Percentiles rank a stretch among this genome's conserved stretches.
Evolutionary conservation across 495 filamentous ascomycete genomes (phyloP).

Genomic region (Penicillium flavigenum): DNA sequence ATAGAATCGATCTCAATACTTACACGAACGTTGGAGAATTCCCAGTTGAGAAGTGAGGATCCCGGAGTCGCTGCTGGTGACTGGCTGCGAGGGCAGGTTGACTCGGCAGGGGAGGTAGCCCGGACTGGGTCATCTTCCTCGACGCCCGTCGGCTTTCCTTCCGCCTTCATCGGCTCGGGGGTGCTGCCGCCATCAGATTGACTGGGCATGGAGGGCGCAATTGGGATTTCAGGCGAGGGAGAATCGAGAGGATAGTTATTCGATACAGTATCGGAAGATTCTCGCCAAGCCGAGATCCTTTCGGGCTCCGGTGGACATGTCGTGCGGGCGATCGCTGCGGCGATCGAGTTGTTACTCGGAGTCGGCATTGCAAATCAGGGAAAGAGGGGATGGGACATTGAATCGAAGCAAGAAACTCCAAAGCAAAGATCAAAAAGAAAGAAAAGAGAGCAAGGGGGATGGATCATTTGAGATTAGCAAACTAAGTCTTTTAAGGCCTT

Average conservation of each 20-base stretch:
- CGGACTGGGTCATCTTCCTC: slow-evolving; percentile 42
- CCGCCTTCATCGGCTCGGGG: slow-evolving; percentile 32
- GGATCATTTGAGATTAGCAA: slow-evolving; percentile 18
- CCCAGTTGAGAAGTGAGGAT: slow-evolving; percentile 56
- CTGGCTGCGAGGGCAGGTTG: slow-evolving; percentile 29
- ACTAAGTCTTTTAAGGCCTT: slow-evolving; percentile 18
- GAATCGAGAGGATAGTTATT: slow-evolving; percentile 30
- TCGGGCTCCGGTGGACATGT: slow-evolving; percentile 58
- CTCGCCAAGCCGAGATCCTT: slow-evolving; percentile 43
- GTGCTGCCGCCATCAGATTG: slow-evolving; percentile 37
- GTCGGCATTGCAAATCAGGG: slow-evolving; percentile 57
- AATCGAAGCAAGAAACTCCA: slow-evolving; percentile 22
- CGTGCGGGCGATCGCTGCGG: slow-evolving; percentile 48
- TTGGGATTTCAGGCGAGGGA: slow-evolving; percentile 30
- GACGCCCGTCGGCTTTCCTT: slow-evolving; percentile 28
- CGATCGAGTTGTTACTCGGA: slow-evolving; percentile 54
- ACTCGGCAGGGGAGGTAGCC: slow-evolving; percentile 36
- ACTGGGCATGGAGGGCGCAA: slow-evolving; percentile 32
- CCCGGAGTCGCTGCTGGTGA: slow-evolving; percentile 34
- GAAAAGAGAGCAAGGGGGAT: slow-evolving; percentile 18
- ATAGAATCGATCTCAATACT: slow-evolving; percentile 18
- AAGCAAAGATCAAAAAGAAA: slow-evolving; percentile 16
- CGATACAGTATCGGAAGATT: slow-evolving; percentile 29
- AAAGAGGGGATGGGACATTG: slow-evolving; percentile 40
- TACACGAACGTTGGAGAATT: slow-evolving; percentile 68